Evolutionary conservation across 441 rosid genomes (phyloP).

Genomic region (Populus hybrid): DNA sequence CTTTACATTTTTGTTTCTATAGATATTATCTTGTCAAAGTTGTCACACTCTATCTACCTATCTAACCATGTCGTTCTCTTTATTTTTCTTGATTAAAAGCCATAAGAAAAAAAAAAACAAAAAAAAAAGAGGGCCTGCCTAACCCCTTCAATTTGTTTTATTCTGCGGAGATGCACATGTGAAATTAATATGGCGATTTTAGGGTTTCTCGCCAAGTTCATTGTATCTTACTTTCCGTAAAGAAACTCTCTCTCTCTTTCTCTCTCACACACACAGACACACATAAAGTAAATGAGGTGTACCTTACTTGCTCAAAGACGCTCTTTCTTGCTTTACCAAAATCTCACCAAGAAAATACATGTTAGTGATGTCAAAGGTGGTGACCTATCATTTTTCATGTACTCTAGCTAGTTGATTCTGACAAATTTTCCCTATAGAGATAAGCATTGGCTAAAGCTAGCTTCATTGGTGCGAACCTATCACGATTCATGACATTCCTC

Average conservation of each 20-base stretch:
- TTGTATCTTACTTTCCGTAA: slow-evolving; percentile 34
- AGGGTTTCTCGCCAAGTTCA: slow-evolving; percentile 47
- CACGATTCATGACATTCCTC: background rate
- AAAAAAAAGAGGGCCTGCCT: background rate
- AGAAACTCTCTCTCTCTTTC: no score
- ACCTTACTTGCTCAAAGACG: background rate
- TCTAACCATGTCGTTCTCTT: background rate
- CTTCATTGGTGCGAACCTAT: background rate
- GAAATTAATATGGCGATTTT: slow-evolving; percentile 7
- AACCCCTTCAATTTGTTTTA: background rate
- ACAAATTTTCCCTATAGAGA: background rate
- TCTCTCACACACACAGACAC: no score
- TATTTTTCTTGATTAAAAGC: background rate
- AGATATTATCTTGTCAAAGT: background rate
- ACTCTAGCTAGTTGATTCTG: background rate
- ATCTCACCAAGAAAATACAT: background rate
- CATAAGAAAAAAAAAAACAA: no score
- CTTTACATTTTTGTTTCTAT: no score
- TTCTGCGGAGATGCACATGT: background rate
- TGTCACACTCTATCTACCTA: slow-evolving; percentile 11
- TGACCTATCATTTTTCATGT: slow-evolving; percentile 6
- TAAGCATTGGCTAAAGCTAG: background rate
- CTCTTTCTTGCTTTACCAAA: background rate
- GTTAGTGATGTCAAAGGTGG: slow-evolving; percentile 6
- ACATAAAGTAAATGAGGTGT: background rate